These are phyloP conservation scores for Immersiporthe knoxdaviesiana DNA, from an alignment of 2,329 filamentous ascomycete genomes.

Conservation along the genomic window DNA sequence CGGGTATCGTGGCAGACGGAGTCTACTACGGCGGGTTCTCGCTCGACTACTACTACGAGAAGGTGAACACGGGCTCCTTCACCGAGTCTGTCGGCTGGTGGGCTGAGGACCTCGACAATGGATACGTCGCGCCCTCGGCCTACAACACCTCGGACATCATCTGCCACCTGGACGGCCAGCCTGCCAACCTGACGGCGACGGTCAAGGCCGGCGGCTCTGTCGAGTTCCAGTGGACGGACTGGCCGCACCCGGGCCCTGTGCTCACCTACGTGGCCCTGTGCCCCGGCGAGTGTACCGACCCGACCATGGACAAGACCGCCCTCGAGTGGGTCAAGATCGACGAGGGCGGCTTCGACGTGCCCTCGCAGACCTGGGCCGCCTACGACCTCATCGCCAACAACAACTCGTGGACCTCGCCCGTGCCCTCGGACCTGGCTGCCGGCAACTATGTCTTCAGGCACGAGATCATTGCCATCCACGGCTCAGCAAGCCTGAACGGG, in stretches of 20 bases:
- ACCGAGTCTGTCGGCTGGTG: constrained; percentile 38
- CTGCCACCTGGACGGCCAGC: constrained; percentile 20
- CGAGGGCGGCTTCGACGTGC: constrained; percentile 37
- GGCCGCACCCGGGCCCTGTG: constrained; percentile 39
- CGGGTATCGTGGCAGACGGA: constrained; percentile 23
- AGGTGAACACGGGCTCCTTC: constrained; percentile 35
- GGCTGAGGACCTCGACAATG: constrained; percentile 36
- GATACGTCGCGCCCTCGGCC: constrained; percentile 19
- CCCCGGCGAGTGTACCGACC: constrained; percentile 32
- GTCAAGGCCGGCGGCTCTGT: constrained; percentile 30
- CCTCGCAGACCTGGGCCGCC: constrained; percentile 40
- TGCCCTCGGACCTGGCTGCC: constrained; percentile 40
- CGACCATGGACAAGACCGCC: constrained; percentile 37
- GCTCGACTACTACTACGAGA: constrained; percentile 33
- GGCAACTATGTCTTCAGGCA: constrained; percentile 52
- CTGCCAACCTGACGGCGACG: constrained; percentile 24
- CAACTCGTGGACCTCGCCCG: constrained; percentile 49
- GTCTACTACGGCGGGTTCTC: constrained; percentile 25
- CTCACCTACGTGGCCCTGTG: constrained; percentile 39
- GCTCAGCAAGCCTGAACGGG: constrained; percentile 43
- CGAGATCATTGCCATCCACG: constrained; percentile 54
- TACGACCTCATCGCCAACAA: constrained; percentile 50
- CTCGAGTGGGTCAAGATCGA: constrained; percentile 44
- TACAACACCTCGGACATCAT: constrained; percentile 28
- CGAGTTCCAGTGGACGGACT: constrained; percentile 35